phyloP scores from a whole-genome alignment of 2,329 filamentous ascomycete genomes.

The Pseudocercospora fijiensis region DNA sequence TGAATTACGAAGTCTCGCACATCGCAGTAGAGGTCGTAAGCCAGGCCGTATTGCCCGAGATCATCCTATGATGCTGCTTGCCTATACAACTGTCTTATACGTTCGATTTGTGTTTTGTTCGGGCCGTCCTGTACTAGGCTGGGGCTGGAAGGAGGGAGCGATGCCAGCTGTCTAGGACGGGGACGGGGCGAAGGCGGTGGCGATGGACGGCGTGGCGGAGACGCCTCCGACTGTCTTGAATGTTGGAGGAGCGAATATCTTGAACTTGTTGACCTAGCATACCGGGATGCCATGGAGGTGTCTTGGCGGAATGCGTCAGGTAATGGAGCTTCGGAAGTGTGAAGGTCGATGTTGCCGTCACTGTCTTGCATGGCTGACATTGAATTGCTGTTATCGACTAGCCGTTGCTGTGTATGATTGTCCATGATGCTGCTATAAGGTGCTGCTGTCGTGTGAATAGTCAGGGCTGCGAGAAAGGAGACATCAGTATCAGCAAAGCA shows the following conservation, averaged over 20 bases:
- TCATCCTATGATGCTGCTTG: conserved; percentile 7
- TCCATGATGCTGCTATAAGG: neutral
- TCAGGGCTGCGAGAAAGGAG: neutral
- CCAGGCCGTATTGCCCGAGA: neutral
- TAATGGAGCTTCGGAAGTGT: neutral
- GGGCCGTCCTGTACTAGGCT: neutral
- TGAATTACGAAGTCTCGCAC: neutral
- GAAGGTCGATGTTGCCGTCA: neutral
- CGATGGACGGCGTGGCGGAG: neutral
- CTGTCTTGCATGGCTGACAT: neutral
- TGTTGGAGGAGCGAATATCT: neutral
- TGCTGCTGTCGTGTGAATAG: neutral
- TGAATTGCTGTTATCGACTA: neutral
- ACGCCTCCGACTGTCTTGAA: neutral
- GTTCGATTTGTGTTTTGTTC: neutral
- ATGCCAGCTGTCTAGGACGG: neutral
- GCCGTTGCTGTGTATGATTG: neutral
- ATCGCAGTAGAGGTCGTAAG: conserved; percentile 1
- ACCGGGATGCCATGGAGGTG: neutral
- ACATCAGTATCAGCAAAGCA: neutral
- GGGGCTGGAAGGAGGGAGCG: neutral
- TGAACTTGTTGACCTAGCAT: neutral
- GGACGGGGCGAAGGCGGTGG: neutral
- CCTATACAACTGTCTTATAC: neutral
- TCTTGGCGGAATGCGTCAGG: neutral